Percentiles rank a stretch among this genome's conserved stretches.
These are phyloP conservation scores for Luffa aegyptiaca DNA, from an alignment of 306 rosid species.

Conservation along the genomic window DNA sequence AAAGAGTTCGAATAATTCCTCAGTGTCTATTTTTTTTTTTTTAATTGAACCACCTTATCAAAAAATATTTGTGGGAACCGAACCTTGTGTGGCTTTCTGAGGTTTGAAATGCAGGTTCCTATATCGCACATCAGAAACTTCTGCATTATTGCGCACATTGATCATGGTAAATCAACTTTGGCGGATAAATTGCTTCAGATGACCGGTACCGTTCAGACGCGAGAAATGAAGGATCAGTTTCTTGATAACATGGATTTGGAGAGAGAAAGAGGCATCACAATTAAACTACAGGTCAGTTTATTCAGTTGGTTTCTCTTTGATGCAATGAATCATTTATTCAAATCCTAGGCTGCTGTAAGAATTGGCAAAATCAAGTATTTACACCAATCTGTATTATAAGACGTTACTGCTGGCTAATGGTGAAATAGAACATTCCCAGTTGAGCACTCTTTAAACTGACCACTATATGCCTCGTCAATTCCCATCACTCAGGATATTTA, in stretches of 20 bases:
- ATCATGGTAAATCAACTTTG: conserved; percentile 81
- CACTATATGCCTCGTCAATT: neutral
- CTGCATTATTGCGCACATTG: conserved; percentile 79
- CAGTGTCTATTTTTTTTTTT: neutral
- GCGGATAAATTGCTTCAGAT: conserved; percentile 82
- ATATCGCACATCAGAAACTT: conserved; percentile 68
- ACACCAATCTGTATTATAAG: neutral
- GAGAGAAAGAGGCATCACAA: conserved; percentile 89
- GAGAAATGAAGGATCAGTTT: conserved; percentile 94
- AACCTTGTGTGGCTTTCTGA: neutral
- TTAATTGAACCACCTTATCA: neutral
- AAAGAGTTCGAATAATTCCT: neutral
- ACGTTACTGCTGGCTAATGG: neutral
- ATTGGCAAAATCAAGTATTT: neutral
- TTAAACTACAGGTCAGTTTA: conserved; percentile 60
- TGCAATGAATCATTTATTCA: neutral
- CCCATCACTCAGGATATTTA: neutral
- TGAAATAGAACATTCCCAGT: neutral
- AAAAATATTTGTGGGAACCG: neutral
- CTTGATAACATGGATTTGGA: conserved; percentile 99
- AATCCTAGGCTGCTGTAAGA: neutral
- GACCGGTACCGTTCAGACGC: conserved; percentile 78
- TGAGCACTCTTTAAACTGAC: neutral
- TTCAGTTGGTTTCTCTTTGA: neutral
- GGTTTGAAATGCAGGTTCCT: conserved; percentile 47